Conservation (phyloP, 2,329 filamentous ascomycete genomes). For the Xylariales sp. region DNA sequence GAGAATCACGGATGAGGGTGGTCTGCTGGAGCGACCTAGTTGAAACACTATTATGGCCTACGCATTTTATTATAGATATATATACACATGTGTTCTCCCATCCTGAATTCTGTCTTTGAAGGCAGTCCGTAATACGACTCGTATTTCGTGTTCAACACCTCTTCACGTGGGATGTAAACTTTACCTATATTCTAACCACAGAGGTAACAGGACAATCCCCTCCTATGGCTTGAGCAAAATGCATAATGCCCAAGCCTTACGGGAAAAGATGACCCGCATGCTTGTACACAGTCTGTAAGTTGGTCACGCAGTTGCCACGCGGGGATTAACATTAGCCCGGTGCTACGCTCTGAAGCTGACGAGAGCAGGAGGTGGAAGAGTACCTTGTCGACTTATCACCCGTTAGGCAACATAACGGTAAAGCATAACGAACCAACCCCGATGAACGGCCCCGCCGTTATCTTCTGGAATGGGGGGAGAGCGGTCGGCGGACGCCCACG, state of each 20-base stretch:
- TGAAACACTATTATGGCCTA: not conserved
- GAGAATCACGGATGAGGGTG: not conserved
- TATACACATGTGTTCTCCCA: not conserved
- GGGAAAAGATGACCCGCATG: not conserved
- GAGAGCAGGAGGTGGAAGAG: too few relatives aligned
- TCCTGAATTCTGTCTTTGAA: too few relatives aligned
- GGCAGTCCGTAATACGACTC: not conserved
- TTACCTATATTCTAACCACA: not conserved
- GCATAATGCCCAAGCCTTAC: not conserved
- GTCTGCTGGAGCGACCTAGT: not conserved
- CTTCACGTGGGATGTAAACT: constrained; percentile 2
- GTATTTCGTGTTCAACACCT: constrained; percentile 12
- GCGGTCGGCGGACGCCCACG: too few relatives aligned
- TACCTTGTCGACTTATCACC: not conserved
- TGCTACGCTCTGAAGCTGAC: not conserved
- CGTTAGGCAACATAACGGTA: constrained; percentile 4
- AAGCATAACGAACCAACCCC: not conserved
- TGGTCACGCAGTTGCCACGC: too few relatives aligned
- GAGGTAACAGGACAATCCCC: too few relatives aligned
- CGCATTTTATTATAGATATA: not conserved
- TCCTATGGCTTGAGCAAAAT: not conserved
- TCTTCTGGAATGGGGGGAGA: too few relatives aligned
- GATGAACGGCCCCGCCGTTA: not conserved
- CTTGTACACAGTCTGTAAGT: not conserved
- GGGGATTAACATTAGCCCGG: not conserved